Conservation (phyloP, 805 yeast genomes). For the Metschnikowia aberdeeniae region DNA sequence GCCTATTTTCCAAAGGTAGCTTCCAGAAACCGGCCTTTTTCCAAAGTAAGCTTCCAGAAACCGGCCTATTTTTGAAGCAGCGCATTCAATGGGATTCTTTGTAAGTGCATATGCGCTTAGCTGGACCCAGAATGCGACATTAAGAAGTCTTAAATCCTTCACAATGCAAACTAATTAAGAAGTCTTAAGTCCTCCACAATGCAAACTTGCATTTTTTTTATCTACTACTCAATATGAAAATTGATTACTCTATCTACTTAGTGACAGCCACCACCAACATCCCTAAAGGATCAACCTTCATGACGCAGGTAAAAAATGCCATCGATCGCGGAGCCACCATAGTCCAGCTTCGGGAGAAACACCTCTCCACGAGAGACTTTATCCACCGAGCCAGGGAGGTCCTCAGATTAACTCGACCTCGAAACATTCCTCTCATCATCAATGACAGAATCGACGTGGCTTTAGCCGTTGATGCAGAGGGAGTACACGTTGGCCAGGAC, state of each 20-base stretch:
- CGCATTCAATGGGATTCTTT: too few species aligned
- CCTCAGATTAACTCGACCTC: conserved; percentile 55
- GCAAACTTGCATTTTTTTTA: not conserved
- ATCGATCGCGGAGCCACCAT: conserved; percentile 71
- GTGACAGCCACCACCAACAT: conserved; percentile 79
- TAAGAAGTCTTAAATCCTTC: not conserved
- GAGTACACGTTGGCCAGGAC: conserved; percentile 90
- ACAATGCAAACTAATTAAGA: not conserved
- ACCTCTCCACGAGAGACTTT: conserved; percentile 63
- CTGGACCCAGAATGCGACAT: conserved; percentile 11
- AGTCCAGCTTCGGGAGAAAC: conserved; percentile 81
- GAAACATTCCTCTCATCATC: conserved; percentile 71
- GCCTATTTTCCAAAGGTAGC: too few species aligned
- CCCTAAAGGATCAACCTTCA: conserved; percentile 53
- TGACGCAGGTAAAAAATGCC: conserved; percentile 60
- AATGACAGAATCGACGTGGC: conserved; percentile 90
- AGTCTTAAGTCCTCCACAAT: not conserved
- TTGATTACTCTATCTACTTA: conserved; percentile 49
- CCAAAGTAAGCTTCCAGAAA: too few species aligned
- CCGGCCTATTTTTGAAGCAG: too few species aligned
- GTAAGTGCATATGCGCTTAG: conserved; percentile 16
- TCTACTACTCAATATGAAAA: not conserved
- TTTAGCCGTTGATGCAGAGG: conserved; percentile 83
- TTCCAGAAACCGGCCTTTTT: too few species aligned
- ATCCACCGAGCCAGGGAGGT: conserved; percentile 56